Evolutionary conservation across 176 grass and related monocot genomes (phyloP).

Genomic region (Triticum turgidum): DNA sequence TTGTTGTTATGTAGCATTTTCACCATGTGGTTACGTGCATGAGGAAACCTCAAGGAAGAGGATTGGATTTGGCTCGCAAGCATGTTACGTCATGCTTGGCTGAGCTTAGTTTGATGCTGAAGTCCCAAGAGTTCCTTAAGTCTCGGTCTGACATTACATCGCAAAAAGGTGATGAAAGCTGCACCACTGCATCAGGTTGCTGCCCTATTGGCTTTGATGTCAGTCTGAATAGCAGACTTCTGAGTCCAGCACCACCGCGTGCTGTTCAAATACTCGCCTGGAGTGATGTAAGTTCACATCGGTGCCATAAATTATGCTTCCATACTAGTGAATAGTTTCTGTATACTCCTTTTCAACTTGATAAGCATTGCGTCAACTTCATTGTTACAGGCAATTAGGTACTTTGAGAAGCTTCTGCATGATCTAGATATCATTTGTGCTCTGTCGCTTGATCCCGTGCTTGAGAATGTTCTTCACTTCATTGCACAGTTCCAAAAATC

Average conservation of each 20-base stretch:
- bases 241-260: slow-evolving; percentile 81
- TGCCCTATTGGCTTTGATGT: slow-evolving; percentile 88
- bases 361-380: slow-evolving; percentile 21
- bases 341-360: slow-evolving; percentile 6
- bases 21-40: slow-evolving; percentile 69
- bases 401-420: slow-evolving; percentile 94
- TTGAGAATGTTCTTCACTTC: slow-evolving; percentile 79
- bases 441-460: slow-evolving; percentile 56
- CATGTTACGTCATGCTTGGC: slow-evolving; percentile 78
- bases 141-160: slow-evolving; percentile 41
- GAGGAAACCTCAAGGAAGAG: slow-evolving; percentile 89
- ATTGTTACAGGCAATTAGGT: slow-evolving; percentile 66
- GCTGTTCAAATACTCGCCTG: slow-evolving; percentile 79
- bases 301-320: neutral
- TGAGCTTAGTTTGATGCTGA: slow-evolving; percentile 77
- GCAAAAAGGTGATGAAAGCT: slow-evolving; percentile 64
- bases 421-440: slow-evolving; percentile 80
- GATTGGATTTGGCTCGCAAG: slow-evolving; percentile 76
- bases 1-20: slow-evolving; percentile 69
- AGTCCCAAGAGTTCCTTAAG: slow-evolving; percentile 73
- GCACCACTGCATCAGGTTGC: slow-evolving; percentile 89
- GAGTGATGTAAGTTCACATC: slow-evolving; percentile 63
- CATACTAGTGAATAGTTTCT: slow-evolving; percentile 20
- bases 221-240: slow-evolving; percentile 75
- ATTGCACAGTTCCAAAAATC: slow-evolving; percentile 87